Evolutionary conservation across 148 eudicot genomes (phyloP), one percentile per base, ranked within the genome.

Genomic region (Cornus florida): DNA sequence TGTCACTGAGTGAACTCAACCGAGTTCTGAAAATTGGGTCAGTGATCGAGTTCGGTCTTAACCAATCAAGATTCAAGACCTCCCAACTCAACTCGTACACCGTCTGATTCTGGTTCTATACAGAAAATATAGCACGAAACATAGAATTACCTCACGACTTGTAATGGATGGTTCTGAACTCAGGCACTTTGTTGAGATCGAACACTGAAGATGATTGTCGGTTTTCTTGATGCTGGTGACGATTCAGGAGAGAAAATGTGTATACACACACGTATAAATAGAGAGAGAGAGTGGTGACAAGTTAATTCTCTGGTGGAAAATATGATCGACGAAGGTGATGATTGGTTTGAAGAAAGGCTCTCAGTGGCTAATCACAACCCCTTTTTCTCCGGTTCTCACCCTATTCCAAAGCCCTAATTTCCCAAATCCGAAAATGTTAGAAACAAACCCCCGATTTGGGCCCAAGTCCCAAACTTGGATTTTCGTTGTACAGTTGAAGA

Each of bases 151-250:
- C 70, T 75, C 22, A 50, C 5, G 43, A 43, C 59, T 53, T 23
- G 8, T 14, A 20, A 35, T 33, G 53, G 17, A 24, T 10, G 50
- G 9, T 53, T 23, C 70, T 20, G 70, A 28, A 75, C 38, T 62
- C 69, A 59, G 35, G 77, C 6, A 11, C 46, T 38, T 13, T 75
- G 46, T 20, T 16, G 57, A 65, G 78, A 43, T 75, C 59, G 71
- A 43, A 74, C 5, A 23, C 28, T 50, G 20, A 35, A 11, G 59
- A 53, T 16, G 19, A 53, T 53, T 53, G 59, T 53, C 12, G 59
- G 14, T 16, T 53, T 16, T 12, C 3, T 53, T 53, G 59, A 53
- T 53, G 59, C 17, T 3, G 17, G 59, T 53, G 59, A 43, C 48
- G 48, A 43, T 4, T 11, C 19, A 53, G 17, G 19, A 53, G 16